phyloP scores from a whole-genome alignment of 768 basidiomycete species.

The Dioszegia hungarica region DNA sequence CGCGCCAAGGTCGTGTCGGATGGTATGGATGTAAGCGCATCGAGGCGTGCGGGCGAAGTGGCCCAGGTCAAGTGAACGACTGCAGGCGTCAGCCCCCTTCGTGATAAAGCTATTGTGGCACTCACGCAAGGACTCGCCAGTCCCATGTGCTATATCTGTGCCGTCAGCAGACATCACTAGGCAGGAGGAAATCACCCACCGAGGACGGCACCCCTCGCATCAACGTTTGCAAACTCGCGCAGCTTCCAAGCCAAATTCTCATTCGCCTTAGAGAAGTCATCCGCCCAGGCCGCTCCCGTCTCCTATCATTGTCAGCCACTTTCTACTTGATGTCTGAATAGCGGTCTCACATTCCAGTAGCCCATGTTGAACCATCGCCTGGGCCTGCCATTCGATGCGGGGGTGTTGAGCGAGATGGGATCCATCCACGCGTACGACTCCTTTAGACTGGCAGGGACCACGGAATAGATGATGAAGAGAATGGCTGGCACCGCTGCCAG shows the following conservation, averaged over 20 bases:
- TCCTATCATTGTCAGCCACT: constrained; percentile 9
- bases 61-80: constrained; percentile 21
- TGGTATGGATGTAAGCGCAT: constrained; percentile 26
- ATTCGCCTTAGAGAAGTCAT: constrained; percentile 23
- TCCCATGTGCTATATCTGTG: constrained; percentile 40
- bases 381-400: background rate
- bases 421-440: constrained; percentile 26
- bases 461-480: constrained; percentile 6
- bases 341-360: constrained; percentile 32
- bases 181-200: constrained; percentile 12
- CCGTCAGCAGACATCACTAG: background rate
- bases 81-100: constrained; percentile 3
- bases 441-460: constrained; percentile 13
- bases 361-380: constrained; percentile 39
- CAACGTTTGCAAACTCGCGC: constrained; percentile 23
- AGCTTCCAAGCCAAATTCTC: constrained; percentile 30
- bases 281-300: too few species aligned
- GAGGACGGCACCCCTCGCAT: constrained; percentile 17
- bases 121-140: constrained; percentile 37
- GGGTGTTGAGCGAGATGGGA: constrained; percentile 19
- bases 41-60: constrained; percentile 19
- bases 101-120: background rate
- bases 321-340: background rate
- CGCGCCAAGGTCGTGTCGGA: constrained; percentile 18
- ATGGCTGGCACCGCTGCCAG: background rate